phyloP scores from a whole-genome alignment of 352 stramenopile species.

The Globisporangium echinulatum region DNA sequence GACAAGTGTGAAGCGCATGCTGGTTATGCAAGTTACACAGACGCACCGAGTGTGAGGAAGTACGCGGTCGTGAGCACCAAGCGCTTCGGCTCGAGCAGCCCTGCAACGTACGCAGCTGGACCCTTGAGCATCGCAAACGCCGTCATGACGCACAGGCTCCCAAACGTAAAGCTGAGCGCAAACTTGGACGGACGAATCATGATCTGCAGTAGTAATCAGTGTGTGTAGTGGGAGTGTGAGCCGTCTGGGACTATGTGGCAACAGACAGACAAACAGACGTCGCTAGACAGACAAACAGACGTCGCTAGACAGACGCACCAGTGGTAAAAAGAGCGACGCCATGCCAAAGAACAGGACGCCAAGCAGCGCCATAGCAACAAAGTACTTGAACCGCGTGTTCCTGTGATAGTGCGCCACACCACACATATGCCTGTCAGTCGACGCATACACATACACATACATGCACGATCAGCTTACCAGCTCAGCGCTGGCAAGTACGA shows the following conservation, averaged over 20 bases:
- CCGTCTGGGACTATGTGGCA: neutral
- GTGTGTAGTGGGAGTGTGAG: neutral
- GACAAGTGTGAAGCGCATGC: neutral
- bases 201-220: constrained; percentile 25
- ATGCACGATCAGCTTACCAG: constrained; percentile 24
- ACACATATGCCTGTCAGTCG: neutral
- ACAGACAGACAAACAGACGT: too few species aligned
- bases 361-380: constrained; percentile 67
- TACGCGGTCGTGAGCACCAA: constrained; percentile 64
- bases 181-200: constrained; percentile 81
- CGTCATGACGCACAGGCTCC: constrained; percentile 68
- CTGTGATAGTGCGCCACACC: constrained; percentile 14
- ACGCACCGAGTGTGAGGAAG: constrained; percentile 59
- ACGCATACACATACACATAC: neutral
- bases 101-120: constrained; percentile 41
- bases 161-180: constrained; percentile 74
- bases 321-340: constrained; percentile 68
- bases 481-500: constrained; percentile 46
- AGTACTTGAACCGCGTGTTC: constrained; percentile 78
- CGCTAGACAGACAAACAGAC: neutral
- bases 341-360: constrained; percentile 79
- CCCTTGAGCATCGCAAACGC: constrained; percentile 78
- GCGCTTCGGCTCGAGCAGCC: constrained; percentile 55
- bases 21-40: neutral
- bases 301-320: constrained; percentile 21